Evolutionary conservation across 306 rosid genomes (phyloP).

Genomic region (Benincasa hispida): DNA sequence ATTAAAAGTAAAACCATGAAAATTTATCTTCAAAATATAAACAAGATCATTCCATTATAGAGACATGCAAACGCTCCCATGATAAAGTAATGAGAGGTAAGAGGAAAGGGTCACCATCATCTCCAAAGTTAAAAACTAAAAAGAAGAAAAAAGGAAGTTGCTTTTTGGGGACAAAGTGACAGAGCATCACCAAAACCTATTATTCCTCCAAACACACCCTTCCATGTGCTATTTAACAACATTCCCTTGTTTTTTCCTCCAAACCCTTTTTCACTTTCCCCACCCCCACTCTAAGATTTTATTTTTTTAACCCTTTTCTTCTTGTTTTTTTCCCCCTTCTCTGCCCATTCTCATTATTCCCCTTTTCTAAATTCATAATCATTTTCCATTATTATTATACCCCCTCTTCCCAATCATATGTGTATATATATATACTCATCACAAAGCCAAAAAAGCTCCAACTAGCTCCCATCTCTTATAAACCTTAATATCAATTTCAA

Average conservation of each 20-base stretch:
- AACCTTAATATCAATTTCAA: not conserved
- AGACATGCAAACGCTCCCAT: too few relatives aligned
- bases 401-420: not conserved
- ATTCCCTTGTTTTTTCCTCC: slow-evolving; percentile 57
- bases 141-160: not conserved
- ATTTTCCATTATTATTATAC: slow-evolving; percentile 3
- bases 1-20: too few relatives aligned
- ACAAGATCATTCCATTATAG: too few relatives aligned
- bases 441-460: not conserved
- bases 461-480: not conserved
- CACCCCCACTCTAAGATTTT: slow-evolving; percentile 30
- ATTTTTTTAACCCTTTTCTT: slow-evolving; percentile 49
- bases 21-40: too few relatives aligned
- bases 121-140: not conserved
- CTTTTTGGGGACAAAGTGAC: slow-evolving; percentile 29
- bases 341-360: slow-evolving; percentile 61
- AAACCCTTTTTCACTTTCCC: slow-evolving; percentile 34
- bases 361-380: slow-evolving; percentile 7
- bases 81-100: not conserved
- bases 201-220: slow-evolving; percentile 76
- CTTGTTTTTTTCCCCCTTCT: slow-evolving; percentile 47
- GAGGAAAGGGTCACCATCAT: slow-evolving; percentile 1
- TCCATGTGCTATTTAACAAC: slow-evolving; percentile 72
- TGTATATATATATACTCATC: not conserved
- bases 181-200: slow-evolving; percentile 40